Conservation (phyloP, 148 eudicot genomes). For the Nyssa sinensis region DNA sequence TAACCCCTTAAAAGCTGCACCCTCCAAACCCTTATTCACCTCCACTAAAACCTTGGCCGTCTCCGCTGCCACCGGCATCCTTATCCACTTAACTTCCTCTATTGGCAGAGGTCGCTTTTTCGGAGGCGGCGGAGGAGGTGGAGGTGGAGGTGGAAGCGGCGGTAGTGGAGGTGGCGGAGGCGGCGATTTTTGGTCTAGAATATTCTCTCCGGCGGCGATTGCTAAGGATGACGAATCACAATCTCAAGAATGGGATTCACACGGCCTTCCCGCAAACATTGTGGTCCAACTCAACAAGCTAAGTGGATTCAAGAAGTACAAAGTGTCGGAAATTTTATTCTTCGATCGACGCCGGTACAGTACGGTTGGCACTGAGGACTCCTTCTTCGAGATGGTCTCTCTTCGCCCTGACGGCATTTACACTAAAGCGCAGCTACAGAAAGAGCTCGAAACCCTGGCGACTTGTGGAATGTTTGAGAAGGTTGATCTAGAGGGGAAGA, state of each 20-base stretch:
- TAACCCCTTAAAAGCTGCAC: constrained; percentile 17
- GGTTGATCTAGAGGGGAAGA: constrained; percentile 76
- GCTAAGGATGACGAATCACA: constrained; percentile 55
- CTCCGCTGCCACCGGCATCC: constrained; percentile 35
- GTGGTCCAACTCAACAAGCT: constrained; percentile 62
- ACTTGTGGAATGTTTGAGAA: constrained; percentile 88
- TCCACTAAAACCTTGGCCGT: constrained; percentile 35
- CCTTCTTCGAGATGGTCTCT: constrained; percentile 84
- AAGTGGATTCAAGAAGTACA: constrained; percentile 77
- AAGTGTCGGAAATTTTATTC: constrained; percentile 64
- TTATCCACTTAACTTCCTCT: constrained; percentile 29
- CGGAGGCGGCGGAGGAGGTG: constrained; percentile 33
- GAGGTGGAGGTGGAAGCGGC: constrained; percentile 35
- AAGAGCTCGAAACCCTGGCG: constrained; percentile 75
- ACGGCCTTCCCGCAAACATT: constrained; percentile 76
- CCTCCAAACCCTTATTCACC: constrained; percentile 8
- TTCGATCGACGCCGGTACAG: constrained; percentile 42
- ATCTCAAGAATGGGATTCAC: constrained; percentile 61
- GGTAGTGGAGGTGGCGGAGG: constrained; percentile 41
- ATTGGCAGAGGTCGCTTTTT: constrained; percentile 20
- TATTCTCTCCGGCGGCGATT: constrained; percentile 42
- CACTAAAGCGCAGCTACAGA: constrained; percentile 78
- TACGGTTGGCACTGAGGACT: constrained; percentile 66
- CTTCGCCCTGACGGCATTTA: constrained; percentile 69
- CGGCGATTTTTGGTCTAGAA: constrained; percentile 51